Evolutionary conservation across 2,329 filamentous ascomycete species (phyloP).

Genomic region (Scytalidium sp.): DNA sequence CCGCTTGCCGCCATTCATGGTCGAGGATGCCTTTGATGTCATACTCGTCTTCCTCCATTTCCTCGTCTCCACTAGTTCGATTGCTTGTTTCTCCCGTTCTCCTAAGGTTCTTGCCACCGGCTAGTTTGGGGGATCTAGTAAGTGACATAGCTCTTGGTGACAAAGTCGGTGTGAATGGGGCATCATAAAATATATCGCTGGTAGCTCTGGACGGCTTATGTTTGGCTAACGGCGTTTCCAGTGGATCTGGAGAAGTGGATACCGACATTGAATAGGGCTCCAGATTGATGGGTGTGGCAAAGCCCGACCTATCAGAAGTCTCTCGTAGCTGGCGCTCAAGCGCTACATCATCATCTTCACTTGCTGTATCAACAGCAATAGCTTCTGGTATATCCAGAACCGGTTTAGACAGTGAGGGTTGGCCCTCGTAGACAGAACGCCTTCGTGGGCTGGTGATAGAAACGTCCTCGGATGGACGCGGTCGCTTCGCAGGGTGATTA

Average conservation of each 20-base stretch:
- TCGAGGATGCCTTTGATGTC: slow-evolving; percentile 19
- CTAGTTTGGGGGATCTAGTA: neutral
- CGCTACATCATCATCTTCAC: slow-evolving; percentile 12
- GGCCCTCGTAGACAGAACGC: neutral
- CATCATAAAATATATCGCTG: neutral
- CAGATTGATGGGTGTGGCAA: neutral
- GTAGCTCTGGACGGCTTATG: neutral
- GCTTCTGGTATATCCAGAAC: slow-evolving; percentile 11
- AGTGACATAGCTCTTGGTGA: neutral
- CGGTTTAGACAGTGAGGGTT: slow-evolving; percentile 19
- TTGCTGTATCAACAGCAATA: slow-evolving; percentile 4
- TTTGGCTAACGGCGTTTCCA: neutral
- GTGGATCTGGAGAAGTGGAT: neutral
- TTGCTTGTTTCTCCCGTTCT: neutral
- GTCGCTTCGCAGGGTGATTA: neutral
- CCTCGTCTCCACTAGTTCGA: neutral
- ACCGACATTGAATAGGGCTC: neutral
- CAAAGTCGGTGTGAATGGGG: neutral
- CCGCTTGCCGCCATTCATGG: slow-evolving; percentile 8
- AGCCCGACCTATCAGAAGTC: slow-evolving; percentile 1
- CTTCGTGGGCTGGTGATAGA: neutral
- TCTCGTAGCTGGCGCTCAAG: slow-evolving; percentile 13
- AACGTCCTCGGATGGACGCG: neutral
- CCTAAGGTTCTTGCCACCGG: neutral
- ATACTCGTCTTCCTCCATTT: slow-evolving; percentile 10